Base-by-base conservation (phyloP, 768 basidiomycete genomes). In the Psilocybe sp. region DNA sequence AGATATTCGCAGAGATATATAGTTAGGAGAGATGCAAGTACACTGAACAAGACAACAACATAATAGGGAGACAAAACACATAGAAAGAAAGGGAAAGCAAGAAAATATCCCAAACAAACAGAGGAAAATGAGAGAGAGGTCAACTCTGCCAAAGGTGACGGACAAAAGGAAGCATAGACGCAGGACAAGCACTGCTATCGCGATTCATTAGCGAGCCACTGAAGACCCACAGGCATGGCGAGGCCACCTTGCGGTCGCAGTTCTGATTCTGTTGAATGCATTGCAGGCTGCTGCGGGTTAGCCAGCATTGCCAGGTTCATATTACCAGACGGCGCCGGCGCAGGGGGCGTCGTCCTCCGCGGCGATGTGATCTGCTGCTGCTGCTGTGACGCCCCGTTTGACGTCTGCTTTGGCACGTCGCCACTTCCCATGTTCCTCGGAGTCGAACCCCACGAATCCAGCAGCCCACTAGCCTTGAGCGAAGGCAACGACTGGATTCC, bases 381-480 rank as follows among this genome's bases (percentile, higher is more conserved):
- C 9, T 49, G 46, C 36, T 28, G 52, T 23, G 53, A 14, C 36
- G 60, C 40, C 13, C 44, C 53, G 42, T 56, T 63, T 31, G 56
- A 45, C 56, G 57, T 49, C 54, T 51, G 35, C 14, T 50, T 37
- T 34, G 31, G 19, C 13, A 19, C n/a, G 12, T 23, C 49, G 41
- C 35, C 31, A 16, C 47, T 19, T 60, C 64, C 46, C 46, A 43
- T 31, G 50, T 46, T 44, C 54, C 65, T 66, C 50, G 66, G 51
- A 43, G 73, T 57, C 18, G 66, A 50, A 38, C 56, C 64, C 80
- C 80, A 77, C 50, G 75, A 71, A 56, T 87, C 85, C 36, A 89
- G 69, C 40, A 89, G 71, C 16, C 87, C 87, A 55, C 84, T 87
- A 31, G 82, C 80, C 66, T 88, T 89, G 47, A 89, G 69, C 34